Evolutionary conservation across 2,329 filamentous ascomycete species (phyloP).

Genomic region (Pyricularia pennisetigena): DNA sequence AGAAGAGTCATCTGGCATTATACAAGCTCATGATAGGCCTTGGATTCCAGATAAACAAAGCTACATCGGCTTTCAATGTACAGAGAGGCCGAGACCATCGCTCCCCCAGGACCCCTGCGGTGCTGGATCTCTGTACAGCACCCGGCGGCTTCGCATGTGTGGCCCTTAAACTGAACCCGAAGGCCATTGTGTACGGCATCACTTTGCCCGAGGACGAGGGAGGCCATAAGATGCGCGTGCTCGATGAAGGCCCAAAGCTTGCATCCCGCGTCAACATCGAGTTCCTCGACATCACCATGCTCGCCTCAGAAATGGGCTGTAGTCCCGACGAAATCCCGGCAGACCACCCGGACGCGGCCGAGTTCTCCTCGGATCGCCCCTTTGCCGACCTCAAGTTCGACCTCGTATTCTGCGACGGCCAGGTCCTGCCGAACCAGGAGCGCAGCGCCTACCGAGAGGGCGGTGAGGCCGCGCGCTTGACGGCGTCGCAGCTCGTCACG

Average conservation of each 20-base stretch:
- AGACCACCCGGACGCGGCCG: constrained; percentile 18
- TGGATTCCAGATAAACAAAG: constrained; percentile 27
- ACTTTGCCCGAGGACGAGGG: constrained; percentile 28
- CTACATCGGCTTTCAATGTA: constrained; percentile 21
- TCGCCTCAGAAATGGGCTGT: constrained; percentile 34
- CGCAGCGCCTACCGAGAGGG: constrained; percentile 20
- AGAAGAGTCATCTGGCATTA: constrained; percentile 17
- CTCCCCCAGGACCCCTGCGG: constrained; percentile 9
- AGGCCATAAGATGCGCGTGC: constrained; percentile 27
- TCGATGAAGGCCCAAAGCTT: not conserved
- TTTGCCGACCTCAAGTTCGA: constrained; percentile 20
- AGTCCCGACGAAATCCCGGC: constrained; percentile 16
- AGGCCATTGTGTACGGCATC: constrained; percentile 24
- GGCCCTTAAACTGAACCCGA: constrained; percentile 24
- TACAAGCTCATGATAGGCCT: constrained; percentile 32
- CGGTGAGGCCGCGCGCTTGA: constrained; percentile 26
- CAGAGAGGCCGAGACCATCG: not conserved
- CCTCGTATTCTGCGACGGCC: constrained; percentile 36
- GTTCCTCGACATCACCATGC: constrained; percentile 39
- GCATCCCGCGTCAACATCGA: constrained; percentile 8
- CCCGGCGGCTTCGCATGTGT: constrained; percentile 39
- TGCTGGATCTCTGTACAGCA: constrained; percentile 47
- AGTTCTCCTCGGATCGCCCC: constrained; percentile 13
- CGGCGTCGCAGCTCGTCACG: constrained; percentile 28
- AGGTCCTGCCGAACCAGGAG: constrained; percentile 30